Evolutionary conservation across 176 grass and related monocot genomes (phyloP).

Genomic region (Tillandsia fasciculata): DNA sequence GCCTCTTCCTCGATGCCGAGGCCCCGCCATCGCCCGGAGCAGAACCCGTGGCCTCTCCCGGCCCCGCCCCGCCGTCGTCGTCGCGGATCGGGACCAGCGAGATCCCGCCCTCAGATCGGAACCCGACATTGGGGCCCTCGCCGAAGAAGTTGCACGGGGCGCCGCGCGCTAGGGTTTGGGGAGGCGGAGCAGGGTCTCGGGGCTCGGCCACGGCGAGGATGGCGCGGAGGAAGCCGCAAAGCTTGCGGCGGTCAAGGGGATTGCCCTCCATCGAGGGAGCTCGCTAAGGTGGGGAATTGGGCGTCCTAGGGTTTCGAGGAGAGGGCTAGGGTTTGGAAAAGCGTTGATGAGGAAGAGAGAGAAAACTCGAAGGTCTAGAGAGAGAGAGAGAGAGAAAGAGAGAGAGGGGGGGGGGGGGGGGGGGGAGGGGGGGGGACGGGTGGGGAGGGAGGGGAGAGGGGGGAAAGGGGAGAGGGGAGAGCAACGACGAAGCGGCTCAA

Average conservation of each 20-base stretch:
- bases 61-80: not conserved
- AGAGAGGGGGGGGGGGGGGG: not conserved
- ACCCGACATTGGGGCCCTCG: slow-evolving; percentile 20
- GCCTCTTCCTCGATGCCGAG: slow-evolving; percentile 18
- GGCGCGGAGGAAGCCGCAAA: slow-evolving; percentile 62
- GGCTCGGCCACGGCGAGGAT: slow-evolving; percentile 21
- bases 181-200: not conserved
- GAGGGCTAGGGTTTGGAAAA: slow-evolving; percentile 3
- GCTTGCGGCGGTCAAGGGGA: slow-evolving; percentile 23
- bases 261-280: slow-evolving; percentile 13
- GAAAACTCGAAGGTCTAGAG: not conserved
- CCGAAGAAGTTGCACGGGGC: slow-evolving; percentile 24
- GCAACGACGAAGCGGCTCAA: not conserved
- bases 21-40: not conserved
- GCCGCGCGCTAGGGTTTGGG: slow-evolving; percentile 1
- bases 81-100: slow-evolving; percentile 29
- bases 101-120: slow-evolving; percentile 10
- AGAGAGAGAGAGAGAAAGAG: not conserved
- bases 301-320: not conserved
- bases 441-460: not conserved
- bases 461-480: not conserved
- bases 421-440: not conserved
- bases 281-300: not conserved
- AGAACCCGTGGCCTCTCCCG: not conserved
- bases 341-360: not conserved